Base-by-base conservation (phyloP, 192 early-diverging fungal genomes). In the Backusella morwellensis region DNA sequence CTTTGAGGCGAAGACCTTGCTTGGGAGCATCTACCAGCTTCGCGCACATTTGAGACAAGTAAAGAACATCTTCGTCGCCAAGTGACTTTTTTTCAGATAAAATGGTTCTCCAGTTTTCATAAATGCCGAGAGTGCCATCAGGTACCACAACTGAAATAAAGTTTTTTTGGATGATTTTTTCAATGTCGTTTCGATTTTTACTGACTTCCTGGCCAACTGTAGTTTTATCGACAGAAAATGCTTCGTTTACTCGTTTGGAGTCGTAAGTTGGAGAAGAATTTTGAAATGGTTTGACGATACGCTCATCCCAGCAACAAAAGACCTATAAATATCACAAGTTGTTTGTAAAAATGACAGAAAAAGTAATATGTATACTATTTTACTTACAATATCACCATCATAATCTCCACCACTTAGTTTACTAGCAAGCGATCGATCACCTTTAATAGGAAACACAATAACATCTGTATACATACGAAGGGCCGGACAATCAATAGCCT, bases 361-460 rank as follows among this genome's bases (percentile, higher is more conserved):
- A 44, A 44, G 14, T 17, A 5, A 40, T 41, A 9, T 52, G 72
- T 8, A 66, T 42, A 21, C 70, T 3, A 0, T 11, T 17, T 32
- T 14, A 71, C 66, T 69, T 75, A 83, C 82, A 35, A 74, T 75
- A 82, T 95, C 94, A 35, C 94, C 94, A 78, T 95, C 94, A 9
- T 94, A 82, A 85, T 95, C 94, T 9, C 94, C 94, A 38, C 94
- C 94, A 76, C 86, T 85, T 59, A 93, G 88, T 87, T 88, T 90
- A 59, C 90, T 92, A 0, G 93, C 90, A 40, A 94, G 79, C 36
- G 89, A 88, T 7, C 92, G 84, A 3, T 85, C 59, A 5, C 94
- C 94, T 52, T 87, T 80, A 52, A 87, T 83, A 19, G 90, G 86
- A 75, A 95, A 95, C 0, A 94, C 92, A 17, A 95, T 82, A 8